Conservation (phyloP, 2,329 filamentous ascomycete genomes). For the Cladosporium oxysporum region DNA sequence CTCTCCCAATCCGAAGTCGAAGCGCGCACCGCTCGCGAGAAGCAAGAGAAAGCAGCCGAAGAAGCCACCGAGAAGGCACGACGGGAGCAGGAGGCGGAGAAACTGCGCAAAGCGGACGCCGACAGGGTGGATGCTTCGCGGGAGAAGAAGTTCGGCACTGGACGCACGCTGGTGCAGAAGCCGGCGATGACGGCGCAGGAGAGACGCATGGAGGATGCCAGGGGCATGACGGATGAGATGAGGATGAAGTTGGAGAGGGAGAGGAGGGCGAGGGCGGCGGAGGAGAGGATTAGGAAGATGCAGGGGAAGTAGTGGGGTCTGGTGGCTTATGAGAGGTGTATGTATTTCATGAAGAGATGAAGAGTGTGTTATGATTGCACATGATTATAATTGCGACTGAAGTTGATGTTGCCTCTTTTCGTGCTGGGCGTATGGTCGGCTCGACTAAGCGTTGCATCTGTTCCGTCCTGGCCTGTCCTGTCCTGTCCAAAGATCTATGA, state of each 20-base stretch:
- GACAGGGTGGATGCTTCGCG: constrained; percentile 53
- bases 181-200: constrained; percentile 76
- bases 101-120: constrained; percentile 67
- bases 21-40: constrained; percentile 68
- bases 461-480: background rate
- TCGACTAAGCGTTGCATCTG: background rate
- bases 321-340: background rate
- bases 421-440: background rate
- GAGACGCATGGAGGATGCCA: constrained; percentile 76
- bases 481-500: background rate
- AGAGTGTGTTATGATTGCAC: background rate
- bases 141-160: constrained; percentile 54
- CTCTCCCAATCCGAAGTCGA: constrained; percentile 73
- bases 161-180: constrained; percentile 51
- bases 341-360: background rate
- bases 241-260: constrained; percentile 81
- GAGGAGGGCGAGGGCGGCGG: constrained; percentile 83
- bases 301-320: constrained; percentile 5
- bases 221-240: constrained; percentile 87
- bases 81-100: constrained; percentile 72
- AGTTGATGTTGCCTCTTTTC: background rate
- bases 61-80: constrained; percentile 63
- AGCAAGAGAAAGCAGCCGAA: constrained; percentile 65
- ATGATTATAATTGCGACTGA: background rate
- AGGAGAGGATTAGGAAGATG: constrained; percentile 70